Conservation (phyloP, 139 green algal species). For the Desmodesmus armatus region DNA sequence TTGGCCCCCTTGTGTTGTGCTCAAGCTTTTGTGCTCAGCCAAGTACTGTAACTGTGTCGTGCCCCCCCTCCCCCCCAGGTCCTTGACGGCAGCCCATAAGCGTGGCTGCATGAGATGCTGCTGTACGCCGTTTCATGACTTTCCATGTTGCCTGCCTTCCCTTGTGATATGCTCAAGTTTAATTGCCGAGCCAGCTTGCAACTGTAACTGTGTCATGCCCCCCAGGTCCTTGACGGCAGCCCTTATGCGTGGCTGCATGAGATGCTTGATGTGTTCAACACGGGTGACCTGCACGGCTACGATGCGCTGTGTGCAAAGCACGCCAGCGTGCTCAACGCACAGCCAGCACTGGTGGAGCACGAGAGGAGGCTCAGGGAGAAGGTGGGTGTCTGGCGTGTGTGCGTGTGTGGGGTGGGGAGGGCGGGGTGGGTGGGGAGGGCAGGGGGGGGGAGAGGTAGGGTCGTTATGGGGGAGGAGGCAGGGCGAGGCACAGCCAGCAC, state of each 20-base stretch:
- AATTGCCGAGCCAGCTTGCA: too few relatives aligned
- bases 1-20: too few relatives aligned
- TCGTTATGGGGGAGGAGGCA: too few relatives aligned
- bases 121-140: too few relatives aligned
- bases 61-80: conserved; percentile 38
- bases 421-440: too few relatives aligned
- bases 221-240: conserved; percentile 71
- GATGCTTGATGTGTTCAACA: conserved; percentile 88
- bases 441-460: too few relatives aligned
- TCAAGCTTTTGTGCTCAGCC: too few relatives aligned
- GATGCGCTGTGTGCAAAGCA: conserved; percentile 89
- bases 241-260: conserved; percentile 88
- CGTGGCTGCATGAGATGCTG: conserved; percentile 95
- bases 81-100: conserved; percentile 73
- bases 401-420: too few relatives aligned
- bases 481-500: conserved; percentile 94
- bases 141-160: too few relatives aligned
- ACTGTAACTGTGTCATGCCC: too few relatives aligned
- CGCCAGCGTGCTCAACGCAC: conserved; percentile 84
- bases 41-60: too few relatives aligned
- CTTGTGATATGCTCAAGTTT: too few relatives aligned
- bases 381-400: conserved; percentile 52
- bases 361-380: conserved; percentile 94
- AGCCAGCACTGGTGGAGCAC: conserved; percentile 94
- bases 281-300: conserved; percentile 93